Base-by-base conservation (phyloP, 768 basidiomycete species). In the Suillus bovinus region DNA sequence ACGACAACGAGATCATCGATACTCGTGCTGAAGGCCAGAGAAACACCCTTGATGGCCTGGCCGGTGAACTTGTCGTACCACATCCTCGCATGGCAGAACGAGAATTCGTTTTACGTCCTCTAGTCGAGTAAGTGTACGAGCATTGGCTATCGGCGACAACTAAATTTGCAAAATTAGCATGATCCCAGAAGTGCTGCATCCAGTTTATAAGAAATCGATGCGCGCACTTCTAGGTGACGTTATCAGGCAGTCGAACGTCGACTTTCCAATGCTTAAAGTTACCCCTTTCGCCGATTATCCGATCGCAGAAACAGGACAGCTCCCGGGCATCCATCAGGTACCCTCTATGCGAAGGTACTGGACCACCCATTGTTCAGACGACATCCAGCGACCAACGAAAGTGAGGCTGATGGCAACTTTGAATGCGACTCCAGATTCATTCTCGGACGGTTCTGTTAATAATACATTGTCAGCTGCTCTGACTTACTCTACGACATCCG, bases 381-480 rank as follows among this genome's bases (percentile, higher is more conserved):
- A 61, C 8, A 22, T 41, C 47, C 62, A 63, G 8, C 66, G 65
- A 0, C 66, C 66, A 5, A 70, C 64, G 29, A 82, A 80, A 67
- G 90, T 92, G 1, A 82, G 84, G 61, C 71, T 98, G 61, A 98
- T 99, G 96, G 90, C 90, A 0, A 97, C 93, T 1, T 82, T 99
- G 61, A 98, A 99, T 71, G 83, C 84, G 7, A 98, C 96, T 0
- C 96, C 96, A 3, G 96, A 99, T 75, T 97, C 96, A 0, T 98
- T 98, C 77, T 98, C 96, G 0, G 95, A 98, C 64, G 94, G 94
- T 11, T 81, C 86, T 1, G 70, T 74, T 22, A 80, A 90, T 72
- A 79, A 82, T 64, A 81, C 80, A 0, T 66, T 87, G 13, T 66
- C 81, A 0, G 71, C 79, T 11, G 91, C 90, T 0, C 68, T 94